Base-by-base conservation (phyloP, 2,329 filamentous ascomycete genomes). In the Trichoderma sp. region DNA sequence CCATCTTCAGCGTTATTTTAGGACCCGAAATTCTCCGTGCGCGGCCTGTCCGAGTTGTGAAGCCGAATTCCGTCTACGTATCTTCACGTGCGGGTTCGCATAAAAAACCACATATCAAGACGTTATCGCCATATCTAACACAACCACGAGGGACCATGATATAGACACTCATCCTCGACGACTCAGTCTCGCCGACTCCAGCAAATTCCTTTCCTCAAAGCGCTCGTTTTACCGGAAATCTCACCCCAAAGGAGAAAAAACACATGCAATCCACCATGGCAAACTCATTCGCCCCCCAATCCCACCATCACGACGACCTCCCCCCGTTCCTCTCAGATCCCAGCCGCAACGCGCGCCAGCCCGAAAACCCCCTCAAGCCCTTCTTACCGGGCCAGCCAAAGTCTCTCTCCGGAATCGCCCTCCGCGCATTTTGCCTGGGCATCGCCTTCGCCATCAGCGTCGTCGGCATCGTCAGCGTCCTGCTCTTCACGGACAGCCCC, bases 381-480 rank as follows among this genome's bases (percentile, higher is more conserved):
- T 82, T 80, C 77, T 82, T 82, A 74, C 84, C 84, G 0, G 83
- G 84, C 74, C 83, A 86, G 68, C 78, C 83, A 50, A 88, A 88
- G 76, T 89, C 88, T 26, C 87, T 90, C 71, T 82, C 87, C 11
- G 88, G 88, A 74, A 89, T 90, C 74, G 88, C 88, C 73, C 74
- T 87, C 47, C 85, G 88, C 47, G 85, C 88, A 36, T 89, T 89
- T 75, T 83, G 82, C 72, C 84, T 90, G 50, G 87, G 88, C 68
- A 76, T 80, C 39, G 74, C 81, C 20, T 77, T 86, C n/a, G 78
- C 84, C 15, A 80, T 81, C 57, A 75, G 81, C 61, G 72, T 81
- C 61, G 68, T 80, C 43, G 64, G 75, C 36, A 78, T 82, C 66
- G 47, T 76, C 12, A 68, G 76, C 59, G 76, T 82, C 68, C 76